Conservation (phyloP, 2,329 filamentous ascomycete genomes). For the Ascocoryne sarcoides region DNA sequence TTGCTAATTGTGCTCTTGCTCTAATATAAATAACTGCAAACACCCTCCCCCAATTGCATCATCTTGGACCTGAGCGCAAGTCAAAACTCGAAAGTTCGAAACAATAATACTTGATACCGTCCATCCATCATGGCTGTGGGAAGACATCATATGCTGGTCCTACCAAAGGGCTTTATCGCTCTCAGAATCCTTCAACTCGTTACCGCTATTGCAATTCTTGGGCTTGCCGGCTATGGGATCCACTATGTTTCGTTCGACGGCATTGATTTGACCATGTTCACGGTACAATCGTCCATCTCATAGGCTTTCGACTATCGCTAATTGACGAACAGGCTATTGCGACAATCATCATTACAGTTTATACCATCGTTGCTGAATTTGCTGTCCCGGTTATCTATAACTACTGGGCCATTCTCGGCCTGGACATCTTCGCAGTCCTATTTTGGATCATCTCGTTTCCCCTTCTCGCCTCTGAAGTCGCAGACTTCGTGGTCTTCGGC, state of each 20-base stretch:
- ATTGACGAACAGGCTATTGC: conserved; percentile 31
- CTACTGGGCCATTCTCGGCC: conserved; percentile 42
- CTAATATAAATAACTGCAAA: no score
- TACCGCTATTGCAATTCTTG: conserved; percentile 38
- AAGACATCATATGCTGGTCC: conserved; percentile 3
- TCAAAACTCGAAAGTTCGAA: no score
- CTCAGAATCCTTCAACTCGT: conserved; percentile 25
- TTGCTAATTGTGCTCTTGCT: no score
- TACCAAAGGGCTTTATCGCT: conserved; percentile 4
- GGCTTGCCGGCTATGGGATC: conserved; percentile 38
- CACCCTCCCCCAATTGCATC: no score
- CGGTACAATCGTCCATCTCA: conserved; percentile 29
- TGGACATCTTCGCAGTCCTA: conserved; percentile 43
- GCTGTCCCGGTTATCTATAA: conserved; percentile 35
- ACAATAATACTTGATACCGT: no score
- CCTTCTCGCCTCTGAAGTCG: conserved; percentile 12
- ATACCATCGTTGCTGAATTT: conserved; percentile 33
- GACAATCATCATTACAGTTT: conserved; percentile 38
- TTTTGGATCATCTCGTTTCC: conserved; percentile 38
- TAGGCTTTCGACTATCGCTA: conserved; percentile 1
- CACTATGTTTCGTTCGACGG: conserved; percentile 27
- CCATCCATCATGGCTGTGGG: neutral
- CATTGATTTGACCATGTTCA: conserved; percentile 22
- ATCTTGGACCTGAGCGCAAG: no score
- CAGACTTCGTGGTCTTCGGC: conserved; percentile 1